phyloP scores from a whole-genome alignment of 805 yeast genomes.

The Kregervanrija pseudodelftensis region DNA sequence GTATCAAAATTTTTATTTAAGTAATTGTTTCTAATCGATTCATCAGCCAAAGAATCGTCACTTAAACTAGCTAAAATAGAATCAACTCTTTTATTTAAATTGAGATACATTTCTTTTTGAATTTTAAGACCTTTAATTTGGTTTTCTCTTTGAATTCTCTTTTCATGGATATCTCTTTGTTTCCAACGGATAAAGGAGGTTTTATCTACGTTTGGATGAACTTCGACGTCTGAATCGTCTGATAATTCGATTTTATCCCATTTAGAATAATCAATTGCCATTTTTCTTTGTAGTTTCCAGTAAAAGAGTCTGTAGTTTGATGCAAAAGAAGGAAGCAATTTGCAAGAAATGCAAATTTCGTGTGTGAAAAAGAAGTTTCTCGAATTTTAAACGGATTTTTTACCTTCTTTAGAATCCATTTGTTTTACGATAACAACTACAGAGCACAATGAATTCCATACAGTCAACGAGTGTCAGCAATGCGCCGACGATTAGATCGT shows the following conservation, averaged over 20 bases:
- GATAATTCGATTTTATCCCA: slow-evolving; percentile 97
- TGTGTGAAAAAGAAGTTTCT: not conserved
- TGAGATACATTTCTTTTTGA: slow-evolving; percentile 74
- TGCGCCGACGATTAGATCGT: slow-evolving; percentile 7
- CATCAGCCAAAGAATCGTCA: slow-evolving; percentile 30
- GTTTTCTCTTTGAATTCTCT: slow-evolving; percentile 70
- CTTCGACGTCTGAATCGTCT: slow-evolving; percentile 95
- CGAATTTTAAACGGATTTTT: not conserved
- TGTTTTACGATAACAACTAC: too few species aligned
- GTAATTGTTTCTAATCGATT: slow-evolving; percentile 30
- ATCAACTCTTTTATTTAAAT: slow-evolving; percentile 69
- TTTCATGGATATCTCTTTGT: slow-evolving; percentile 94
- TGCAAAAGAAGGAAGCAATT: not conserved
- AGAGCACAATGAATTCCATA: too few species aligned
- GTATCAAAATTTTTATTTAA: slow-evolving; percentile 50
- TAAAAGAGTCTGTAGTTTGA: not conserved
- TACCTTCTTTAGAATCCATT: too few species aligned
- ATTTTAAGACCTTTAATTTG: slow-evolving; percentile 71
- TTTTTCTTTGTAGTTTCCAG: slow-evolving; percentile 4
- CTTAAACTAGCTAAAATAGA: slow-evolving; percentile 40
- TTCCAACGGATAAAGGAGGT: slow-evolving; percentile 90
- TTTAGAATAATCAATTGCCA: slow-evolving; percentile 80
- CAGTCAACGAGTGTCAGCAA: not conserved
- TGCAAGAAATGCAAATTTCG: not conserved
- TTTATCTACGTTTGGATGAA: slow-evolving; percentile 97